phyloP scores from a whole-genome alignment of 1,284 basidiomycete genomes.

The Ustilago lituana region DNA sequence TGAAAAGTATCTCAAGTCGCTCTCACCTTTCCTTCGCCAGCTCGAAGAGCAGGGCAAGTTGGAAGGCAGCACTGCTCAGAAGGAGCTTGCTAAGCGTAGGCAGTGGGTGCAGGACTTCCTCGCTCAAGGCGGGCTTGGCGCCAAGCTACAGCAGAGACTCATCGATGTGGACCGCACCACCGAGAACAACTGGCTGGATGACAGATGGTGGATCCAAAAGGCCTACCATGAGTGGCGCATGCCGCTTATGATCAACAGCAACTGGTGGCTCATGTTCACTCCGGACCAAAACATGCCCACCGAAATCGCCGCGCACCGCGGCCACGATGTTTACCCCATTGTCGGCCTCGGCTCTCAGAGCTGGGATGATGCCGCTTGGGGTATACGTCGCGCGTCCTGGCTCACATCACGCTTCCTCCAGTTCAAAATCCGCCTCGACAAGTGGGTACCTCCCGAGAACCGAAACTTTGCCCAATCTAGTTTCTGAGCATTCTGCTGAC shows the following conservation, averaged over 20 bases:
- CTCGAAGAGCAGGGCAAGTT: slow-evolving; percentile 71
- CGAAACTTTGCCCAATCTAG: not conserved
- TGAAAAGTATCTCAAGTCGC: slow-evolving; percentile 79
- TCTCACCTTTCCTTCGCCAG: slow-evolving; percentile 80
- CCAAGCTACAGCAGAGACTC: slow-evolving; percentile 80
- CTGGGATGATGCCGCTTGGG: slow-evolving; percentile 74
- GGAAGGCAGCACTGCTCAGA: slow-evolving; percentile 70
- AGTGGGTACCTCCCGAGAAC: slow-evolving; percentile 68
- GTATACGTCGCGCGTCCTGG: slow-evolving; percentile 86
- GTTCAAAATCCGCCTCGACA: slow-evolving; percentile 78
- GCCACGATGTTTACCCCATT: slow-evolving; percentile 60
- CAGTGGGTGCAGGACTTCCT: slow-evolving; percentile 80
- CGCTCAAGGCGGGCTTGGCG: slow-evolving; percentile 74
- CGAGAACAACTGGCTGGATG: slow-evolving; percentile 92
- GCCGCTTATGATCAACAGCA: slow-evolving; percentile 88
- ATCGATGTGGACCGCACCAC: slow-evolving; percentile 84
- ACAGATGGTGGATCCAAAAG: slow-evolving; percentile 90
- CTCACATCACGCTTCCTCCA: slow-evolving; percentile 79
- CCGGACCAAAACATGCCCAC: slow-evolving; percentile 70
- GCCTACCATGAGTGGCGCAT: slow-evolving; percentile 90
- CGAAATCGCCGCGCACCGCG: slow-evolving; percentile 51
- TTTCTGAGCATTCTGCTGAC: slow-evolving; percentile 4
- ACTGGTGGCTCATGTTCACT: slow-evolving; percentile 94
- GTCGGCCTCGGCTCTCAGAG: slow-evolving; percentile 41
- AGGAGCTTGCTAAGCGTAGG: slow-evolving; percentile 74